Percentiles rank a stretch among this genome's conserved stretches.
Conservation (phyloP, 2,329 filamentous ascomycete genomes). For the Penicillium olsonii region DNA sequence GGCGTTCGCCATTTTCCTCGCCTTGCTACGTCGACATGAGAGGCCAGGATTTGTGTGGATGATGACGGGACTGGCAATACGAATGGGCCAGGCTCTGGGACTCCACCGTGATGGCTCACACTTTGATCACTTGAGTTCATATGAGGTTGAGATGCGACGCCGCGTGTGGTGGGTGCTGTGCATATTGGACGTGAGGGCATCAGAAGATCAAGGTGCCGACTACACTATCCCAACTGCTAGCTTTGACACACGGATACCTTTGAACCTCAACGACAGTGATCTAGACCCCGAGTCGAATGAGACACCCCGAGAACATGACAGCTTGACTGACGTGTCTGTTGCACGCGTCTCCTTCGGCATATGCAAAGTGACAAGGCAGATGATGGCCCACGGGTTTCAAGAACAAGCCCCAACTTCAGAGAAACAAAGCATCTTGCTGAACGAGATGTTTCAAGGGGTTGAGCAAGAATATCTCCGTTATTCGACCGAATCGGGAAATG, state of each 20-base stretch:
- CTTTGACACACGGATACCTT: conserved; percentile 60
- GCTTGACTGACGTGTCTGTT: conserved; percentile 57
- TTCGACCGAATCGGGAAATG: conserved; percentile 37
- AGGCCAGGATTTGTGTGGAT: conserved; percentile 26
- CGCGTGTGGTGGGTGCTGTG: conserved; percentile 41
- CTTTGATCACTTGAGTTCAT: conserved; percentile 51
- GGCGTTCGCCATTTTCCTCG: conserved; percentile 20
- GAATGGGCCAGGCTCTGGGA: conserved; percentile 22
- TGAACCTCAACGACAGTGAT: conserved; percentile 54
- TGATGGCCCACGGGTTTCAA: conserved; percentile 33
- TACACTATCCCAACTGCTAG: conserved; percentile 59
- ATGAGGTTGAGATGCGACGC: conserved; percentile 45
- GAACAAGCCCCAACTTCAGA: conserved; percentile 38
- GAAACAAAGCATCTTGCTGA: conserved; percentile 49
- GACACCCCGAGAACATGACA: conserved; percentile 51
- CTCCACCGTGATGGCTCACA: conserved; percentile 23
- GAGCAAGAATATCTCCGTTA: conserved; percentile 49
- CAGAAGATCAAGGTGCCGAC: conserved; percentile 65
- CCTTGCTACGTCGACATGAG: conserved; percentile 21
- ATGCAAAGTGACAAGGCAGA: conserved; percentile 37
- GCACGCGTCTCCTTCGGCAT: conserved; percentile 42
- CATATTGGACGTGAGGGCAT: conserved; percentile 60
- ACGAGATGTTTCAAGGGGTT: conserved; percentile 48
- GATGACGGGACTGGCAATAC: conserved; percentile 24
- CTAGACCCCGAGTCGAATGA: conserved; percentile 50